Base-by-base conservation (phyloP, 108 stramenopile species). In the Fragilaria crotonensis region DNA sequence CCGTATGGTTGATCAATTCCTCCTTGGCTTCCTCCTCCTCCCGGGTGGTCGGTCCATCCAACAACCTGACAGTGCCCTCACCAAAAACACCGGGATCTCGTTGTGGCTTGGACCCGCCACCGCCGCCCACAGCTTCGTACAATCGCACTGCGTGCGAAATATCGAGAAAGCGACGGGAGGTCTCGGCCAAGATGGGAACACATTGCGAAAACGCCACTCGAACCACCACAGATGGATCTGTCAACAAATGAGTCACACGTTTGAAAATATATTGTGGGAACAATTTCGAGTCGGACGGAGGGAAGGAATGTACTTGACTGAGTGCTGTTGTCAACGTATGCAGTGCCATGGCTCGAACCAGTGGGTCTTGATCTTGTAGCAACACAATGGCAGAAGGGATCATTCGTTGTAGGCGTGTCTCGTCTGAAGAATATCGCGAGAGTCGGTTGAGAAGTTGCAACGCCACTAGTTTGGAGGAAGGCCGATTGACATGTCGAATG, bases 261-360 rank as follows among this genome's bases (percentile, higher is more conserved):
- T 95, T 96, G 71, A 97, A 96, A 21, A 98, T 77, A 63, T 96
- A 98, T 57, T 89, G 79, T 5, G 93, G 90, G 53, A 98, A 97
- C 0, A 98, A 66, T 57, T 88, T 74, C 21, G 92, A 85, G 69
- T 97, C 96, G 9, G 92, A 94, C 0, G 93, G 90, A 11, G 93
- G 86, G 63, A 96, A 92, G 2, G 64, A 68, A n/a, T 74, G 70
- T 4, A 97, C 78, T 26, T 63, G 64, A 45, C 72, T 64, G 18
- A 95, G 55, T 18, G 95, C 80, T 0, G 72, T 75, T 14, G 88
- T 69, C 11, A 96, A 59, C 0, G 79, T 77, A 18, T 85, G 68
- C 5, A 96, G 60, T 9, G 92, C 84, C 0, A 78, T 64, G 22
- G 88, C 85, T 50, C 96, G 67, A 25, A 99, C 92, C 41, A 85